Evolutionary conservation across 2,329 filamentous ascomycete species (phyloP).

Genomic region (Paraphaeosphaeria sporulosa): DNA sequence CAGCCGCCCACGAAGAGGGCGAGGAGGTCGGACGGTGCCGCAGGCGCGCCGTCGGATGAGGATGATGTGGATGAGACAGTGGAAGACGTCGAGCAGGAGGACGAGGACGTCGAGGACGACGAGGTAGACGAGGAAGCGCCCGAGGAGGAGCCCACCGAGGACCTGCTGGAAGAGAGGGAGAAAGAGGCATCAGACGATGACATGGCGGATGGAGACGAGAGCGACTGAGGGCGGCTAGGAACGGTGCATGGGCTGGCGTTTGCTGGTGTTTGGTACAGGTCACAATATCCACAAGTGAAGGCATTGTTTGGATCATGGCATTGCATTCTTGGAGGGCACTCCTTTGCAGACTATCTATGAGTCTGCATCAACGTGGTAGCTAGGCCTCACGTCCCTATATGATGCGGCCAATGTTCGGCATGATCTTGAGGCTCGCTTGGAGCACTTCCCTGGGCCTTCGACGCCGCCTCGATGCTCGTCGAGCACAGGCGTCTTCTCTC

Average conservation of each 20-base stretch:
- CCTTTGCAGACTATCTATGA: neutral
- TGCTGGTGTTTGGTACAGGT: constrained; percentile 21
- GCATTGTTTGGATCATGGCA: neutral
- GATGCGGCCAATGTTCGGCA: neutral
- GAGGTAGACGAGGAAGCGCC: constrained; percentile 63
- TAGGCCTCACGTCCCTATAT: neutral
- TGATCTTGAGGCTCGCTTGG: neutral
- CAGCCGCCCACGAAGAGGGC: constrained; percentile 61
- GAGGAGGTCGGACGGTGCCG: constrained; percentile 45
- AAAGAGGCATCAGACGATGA: constrained; percentile 54
- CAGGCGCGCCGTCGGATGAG: constrained; percentile 44
- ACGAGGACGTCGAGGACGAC: constrained; percentile 61
- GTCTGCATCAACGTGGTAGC: neutral
- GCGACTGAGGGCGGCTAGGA: constrained; percentile 35
- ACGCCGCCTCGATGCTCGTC: neutral
- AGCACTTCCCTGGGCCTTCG: neutral
- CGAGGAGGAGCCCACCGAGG: constrained; percentile 58
- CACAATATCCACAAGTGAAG: constrained; percentile 9
- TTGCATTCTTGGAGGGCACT: neutral
- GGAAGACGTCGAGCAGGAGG: constrained; percentile 57
- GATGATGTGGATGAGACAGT: constrained; percentile 51
- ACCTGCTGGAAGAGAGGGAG: constrained; percentile 55
- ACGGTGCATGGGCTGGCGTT: constrained; percentile 42
- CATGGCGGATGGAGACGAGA: constrained; percentile 64
- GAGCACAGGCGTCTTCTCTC: neutral